A percentile compares a stretch with the other conserved stretches of the same genome.
phyloP scores from a whole-genome alignment of 1,284 basidiomycete species.

The Termitomyces sp. region DNA sequence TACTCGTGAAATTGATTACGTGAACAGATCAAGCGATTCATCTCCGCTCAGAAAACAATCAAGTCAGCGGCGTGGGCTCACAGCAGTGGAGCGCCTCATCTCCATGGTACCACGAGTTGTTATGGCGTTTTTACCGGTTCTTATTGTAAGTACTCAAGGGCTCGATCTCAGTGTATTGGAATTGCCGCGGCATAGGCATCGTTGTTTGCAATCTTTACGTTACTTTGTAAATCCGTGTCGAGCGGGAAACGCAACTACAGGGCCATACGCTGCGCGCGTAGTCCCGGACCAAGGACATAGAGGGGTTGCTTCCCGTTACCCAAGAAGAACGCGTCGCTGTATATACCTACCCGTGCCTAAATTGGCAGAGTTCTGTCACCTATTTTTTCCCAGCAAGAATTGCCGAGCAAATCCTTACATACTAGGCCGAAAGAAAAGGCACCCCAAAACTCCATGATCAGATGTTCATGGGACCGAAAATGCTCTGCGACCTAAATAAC shows the following conservation, averaged over 20 bases:
- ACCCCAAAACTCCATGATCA: too few species aligned
- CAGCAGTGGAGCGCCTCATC: too few species aligned
- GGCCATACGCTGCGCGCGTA: too few species aligned
- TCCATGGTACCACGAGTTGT: background rate
- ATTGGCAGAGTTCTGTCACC: background rate
- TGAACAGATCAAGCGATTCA: background rate
- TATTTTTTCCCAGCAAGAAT: background rate
- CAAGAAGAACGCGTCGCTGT: background rate
- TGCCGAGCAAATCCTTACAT: background rate
- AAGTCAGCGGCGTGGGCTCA: background rate
- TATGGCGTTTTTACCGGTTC: background rate
- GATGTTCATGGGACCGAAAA: background rate
- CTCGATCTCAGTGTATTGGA: background rate
- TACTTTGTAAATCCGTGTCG: background rate
- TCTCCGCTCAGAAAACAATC: conserved; percentile 1
- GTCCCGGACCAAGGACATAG: background rate
- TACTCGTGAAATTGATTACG: background rate
- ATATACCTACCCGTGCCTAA: background rate
- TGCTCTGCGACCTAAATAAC: background rate
- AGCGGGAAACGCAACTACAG: background rate
- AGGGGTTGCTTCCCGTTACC: too few species aligned
- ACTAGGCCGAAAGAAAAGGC: too few species aligned
- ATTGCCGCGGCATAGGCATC: background rate
- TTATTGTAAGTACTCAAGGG: background rate
- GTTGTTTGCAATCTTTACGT: background rate